Conservation (phyloP, 441 rosid genomes). For the Dalechampia spathulata region DNA sequence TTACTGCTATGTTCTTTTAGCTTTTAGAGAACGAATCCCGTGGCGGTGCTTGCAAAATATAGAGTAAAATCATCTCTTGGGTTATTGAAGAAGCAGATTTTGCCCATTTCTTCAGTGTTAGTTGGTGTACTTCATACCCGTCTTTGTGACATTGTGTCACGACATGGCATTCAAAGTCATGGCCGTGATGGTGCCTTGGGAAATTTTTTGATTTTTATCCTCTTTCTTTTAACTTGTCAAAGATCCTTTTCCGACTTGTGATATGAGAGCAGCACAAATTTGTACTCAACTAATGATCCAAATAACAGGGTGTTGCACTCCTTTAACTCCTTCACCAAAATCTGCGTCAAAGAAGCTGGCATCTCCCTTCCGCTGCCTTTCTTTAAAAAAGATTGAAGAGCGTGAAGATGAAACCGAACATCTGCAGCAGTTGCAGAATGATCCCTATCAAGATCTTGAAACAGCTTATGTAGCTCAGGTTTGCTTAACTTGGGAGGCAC, state of each 20-base stretch:
- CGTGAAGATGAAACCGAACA: conserved; percentile 64
- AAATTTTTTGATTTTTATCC: no score
- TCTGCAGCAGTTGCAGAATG: conserved; percentile 40
- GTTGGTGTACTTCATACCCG: no score
- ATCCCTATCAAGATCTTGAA: conserved; percentile 71
- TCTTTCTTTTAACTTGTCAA: background rate
- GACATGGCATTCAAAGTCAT: no score
- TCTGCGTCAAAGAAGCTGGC: conserved; percentile 73
- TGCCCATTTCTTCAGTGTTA: no score
- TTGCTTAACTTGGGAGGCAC: conserved; percentile 97
- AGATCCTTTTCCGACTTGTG: background rate
- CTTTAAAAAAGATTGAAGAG: conserved; percentile 57
- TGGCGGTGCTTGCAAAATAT: no score
- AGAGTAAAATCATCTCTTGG: no score
- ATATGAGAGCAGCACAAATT: background rate
- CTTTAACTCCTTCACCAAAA: conserved; percentile 76
- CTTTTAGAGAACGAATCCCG: no score
- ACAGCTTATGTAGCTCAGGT: conserved; percentile 84
- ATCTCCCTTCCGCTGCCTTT: conserved; percentile 86
- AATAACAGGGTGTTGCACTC: conserved; percentile 42
- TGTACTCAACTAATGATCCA: background rate
- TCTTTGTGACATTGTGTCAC: no score
- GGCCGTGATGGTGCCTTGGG: no score
- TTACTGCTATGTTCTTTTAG: no score
- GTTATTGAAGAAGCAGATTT: no score